These are phyloP conservation scores for Periconia macrospinosa DNA, from an alignment of 2,329 filamentous ascomycete species.

Conservation along the genomic window DNA sequence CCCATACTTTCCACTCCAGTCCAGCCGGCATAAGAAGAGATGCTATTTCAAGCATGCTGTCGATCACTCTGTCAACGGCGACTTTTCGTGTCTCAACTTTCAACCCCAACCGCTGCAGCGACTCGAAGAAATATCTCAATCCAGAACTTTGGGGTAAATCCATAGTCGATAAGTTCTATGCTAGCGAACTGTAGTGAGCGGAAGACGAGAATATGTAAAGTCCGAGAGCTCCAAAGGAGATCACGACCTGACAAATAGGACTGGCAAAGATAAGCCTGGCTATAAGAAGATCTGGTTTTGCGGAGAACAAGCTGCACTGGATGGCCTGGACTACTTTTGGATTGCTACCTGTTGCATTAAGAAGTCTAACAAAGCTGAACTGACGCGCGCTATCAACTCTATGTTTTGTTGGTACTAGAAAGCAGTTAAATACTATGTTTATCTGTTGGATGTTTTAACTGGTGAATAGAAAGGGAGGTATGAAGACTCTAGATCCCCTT, in stretches of 20 bases:
- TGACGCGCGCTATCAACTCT: neutral
- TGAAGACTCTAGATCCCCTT: neutral
- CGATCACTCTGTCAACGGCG: neutral
- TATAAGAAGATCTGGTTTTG: slow-evolving; percentile 3
- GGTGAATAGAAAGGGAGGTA: neutral
- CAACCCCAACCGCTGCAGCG: neutral
- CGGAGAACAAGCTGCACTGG: neutral
- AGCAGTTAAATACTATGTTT: neutral
- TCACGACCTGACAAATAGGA: neutral
- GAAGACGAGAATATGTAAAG: too few relatives aligned
- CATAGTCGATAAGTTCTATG: too few relatives aligned
- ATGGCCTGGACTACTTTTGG: slow-evolving; percentile 8
- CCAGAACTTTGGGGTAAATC: neutral
- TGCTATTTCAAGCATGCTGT: neutral
- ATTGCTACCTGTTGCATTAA: slow-evolving; percentile 11
- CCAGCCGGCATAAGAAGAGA: neutral
- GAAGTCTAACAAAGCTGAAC: slow-evolving; percentile 1
- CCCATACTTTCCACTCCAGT: neutral
- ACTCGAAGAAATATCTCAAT: neutral
- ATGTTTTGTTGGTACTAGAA: slow-evolving; percentile 2
- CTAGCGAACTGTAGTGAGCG: too few relatives aligned
- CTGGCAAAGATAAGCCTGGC: neutral
- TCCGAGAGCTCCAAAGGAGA: too few relatives aligned
- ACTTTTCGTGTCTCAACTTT: neutral
- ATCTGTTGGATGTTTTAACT: neutral